Base-by-base conservation (phyloP, 2,329 filamentous ascomycete species). In the Rhytidhysteron rufulum region DNA sequence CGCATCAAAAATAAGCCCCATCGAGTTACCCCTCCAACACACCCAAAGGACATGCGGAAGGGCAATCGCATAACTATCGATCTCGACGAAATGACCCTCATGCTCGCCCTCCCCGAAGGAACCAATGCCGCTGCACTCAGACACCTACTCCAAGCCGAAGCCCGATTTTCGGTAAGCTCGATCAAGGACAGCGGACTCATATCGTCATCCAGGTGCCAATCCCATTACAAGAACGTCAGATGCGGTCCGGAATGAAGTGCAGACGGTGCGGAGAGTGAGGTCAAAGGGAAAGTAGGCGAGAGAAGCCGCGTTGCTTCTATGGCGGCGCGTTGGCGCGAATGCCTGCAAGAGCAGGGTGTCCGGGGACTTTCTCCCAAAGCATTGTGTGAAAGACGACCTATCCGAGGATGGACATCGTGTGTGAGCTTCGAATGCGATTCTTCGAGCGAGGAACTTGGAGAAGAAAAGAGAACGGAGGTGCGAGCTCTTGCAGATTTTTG, bases 351-450 rank as follows among this genome's bases (percentile, higher is more conserved):
- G 63, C 62, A 55, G 78, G 72, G 49, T 83, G 90, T 96, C 91
- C 91, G 91, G 91, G 91, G 91, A 97, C 91, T 97, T 97, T 97
- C 91, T 95, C 91, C 91, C 89, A 93, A 96, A 96, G 90, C 90
- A 50, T 54, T 66, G 57, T 60, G 63, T 70, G 57, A 40, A 49
- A 57, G 57, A 56, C 50, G 58, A 62, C 58, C 57, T 57, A 16
- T 29, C 35, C 35, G 65, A 60, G 56, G 61, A 58, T 58, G 57
- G 58, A 62, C 62, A 79, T 88, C 85, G 88, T 95, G 74, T 85
- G 87, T 89, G 72, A 88, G 90, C 91, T 96, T 95, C 85, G 89
- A 95, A 83, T 85, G 90, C 91, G 91, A 96, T 95, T 88, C 88
- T 88, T 96, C 82, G 88, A 90, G 79, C 90, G 90, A 95, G 88